phyloP scores from a whole-genome alignment of 1,284 basidiomycete species.

The Leccinum pallidistipes region DNA sequence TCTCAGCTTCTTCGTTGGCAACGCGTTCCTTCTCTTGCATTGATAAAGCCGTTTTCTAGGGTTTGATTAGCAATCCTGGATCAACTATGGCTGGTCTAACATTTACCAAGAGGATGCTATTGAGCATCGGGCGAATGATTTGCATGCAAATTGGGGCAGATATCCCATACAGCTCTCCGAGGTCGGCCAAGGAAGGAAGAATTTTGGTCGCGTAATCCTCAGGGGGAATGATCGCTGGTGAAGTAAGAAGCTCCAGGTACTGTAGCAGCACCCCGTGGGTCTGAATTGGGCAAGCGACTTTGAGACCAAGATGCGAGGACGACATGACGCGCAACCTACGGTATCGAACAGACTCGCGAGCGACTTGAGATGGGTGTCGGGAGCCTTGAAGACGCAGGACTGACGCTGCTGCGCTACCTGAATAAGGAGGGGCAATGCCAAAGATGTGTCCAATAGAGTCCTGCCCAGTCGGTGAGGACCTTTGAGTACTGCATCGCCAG shows the following conservation, averaged over 20 bases:
- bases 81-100: slow-evolving; percentile 1
- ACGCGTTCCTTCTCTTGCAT: slow-evolving; percentile 64
- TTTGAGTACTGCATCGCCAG: slow-evolving; percentile 56
- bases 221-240: slow-evolving; percentile 56
- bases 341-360: slow-evolving; percentile 86
- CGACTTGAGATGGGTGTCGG: slow-evolving; percentile 78
- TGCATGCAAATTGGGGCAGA: slow-evolving; percentile 88
- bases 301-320: slow-evolving; percentile 20
- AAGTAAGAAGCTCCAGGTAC: slow-evolving; percentile 72
- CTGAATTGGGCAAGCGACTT: slow-evolving; percentile 39
- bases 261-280: slow-evolving; percentile 77
- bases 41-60: slow-evolving; percentile 54
- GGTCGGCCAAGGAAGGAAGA: slow-evolving; percentile 69
- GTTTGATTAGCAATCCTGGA: slow-evolving; percentile 9
- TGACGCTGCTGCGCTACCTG: slow-evolving; percentile 89
- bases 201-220: slow-evolving; percentile 66
- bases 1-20: slow-evolving; percentile 72
- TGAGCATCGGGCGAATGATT: slow-evolving; percentile 82
- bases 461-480: slow-evolving; percentile 70
- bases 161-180: slow-evolving; percentile 76
- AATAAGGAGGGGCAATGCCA: slow-evolving; percentile 83
- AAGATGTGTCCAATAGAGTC: slow-evolving; percentile 65
- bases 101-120: slow-evolving; percentile 61
- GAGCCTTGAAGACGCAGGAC: slow-evolving; percentile 70
- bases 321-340: slow-evolving; percentile 48